These are phyloP conservation scores for Candida verbasci DNA, from an alignment of 805 yeast genomes.

Conservation along the genomic window DNA sequence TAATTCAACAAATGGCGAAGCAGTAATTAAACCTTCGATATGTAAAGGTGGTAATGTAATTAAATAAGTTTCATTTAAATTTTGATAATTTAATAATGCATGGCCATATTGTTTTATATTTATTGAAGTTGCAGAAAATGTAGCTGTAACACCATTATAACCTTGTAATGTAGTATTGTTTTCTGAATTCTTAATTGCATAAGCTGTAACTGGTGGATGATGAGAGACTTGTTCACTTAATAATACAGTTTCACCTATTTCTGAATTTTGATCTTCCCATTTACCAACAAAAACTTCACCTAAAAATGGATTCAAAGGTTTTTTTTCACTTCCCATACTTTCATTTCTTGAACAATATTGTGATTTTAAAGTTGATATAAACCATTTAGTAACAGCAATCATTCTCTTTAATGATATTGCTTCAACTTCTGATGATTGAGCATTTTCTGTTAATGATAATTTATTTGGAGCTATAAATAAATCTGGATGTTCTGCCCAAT, in stretches of 20 bases:
- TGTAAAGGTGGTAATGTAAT: conserved; percentile 93
- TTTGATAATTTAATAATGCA: conserved; percentile 64
- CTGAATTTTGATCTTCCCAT: conserved; percentile 53
- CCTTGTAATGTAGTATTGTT: conserved; percentile 74
- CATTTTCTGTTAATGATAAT: conserved; percentile 37
- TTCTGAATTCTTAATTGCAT: conserved; percentile 70
- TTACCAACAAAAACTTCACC: conserved; percentile 93
- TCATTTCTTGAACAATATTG: conserved; percentile 94
- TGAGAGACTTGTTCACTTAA: conserved; percentile 93
- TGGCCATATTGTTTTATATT: conserved; percentile 92
- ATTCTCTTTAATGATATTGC: conserved; percentile 59
- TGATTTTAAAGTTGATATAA: conserved; percentile 82
- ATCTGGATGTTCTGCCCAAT: conserved; percentile 93
- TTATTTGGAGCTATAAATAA: conserved; percentile 69
- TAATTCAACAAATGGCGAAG: conserved; percentile 91
- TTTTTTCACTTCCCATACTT: conserved; percentile 91
- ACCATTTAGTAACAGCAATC: conserved; percentile 85
- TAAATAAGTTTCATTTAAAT: conserved; percentile 62
- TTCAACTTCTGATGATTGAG: conserved; percentile 26
- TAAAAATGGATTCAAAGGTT: conserved; percentile 92
- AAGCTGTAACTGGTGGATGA: conserved; percentile 98
- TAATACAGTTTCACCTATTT: conserved; percentile 70
- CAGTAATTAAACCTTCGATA: conserved; percentile 87
- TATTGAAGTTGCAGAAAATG: conserved; percentile 72
- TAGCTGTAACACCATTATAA: conserved; percentile 83